Base-by-base conservation (phyloP, 2,329 filamentous ascomycete genomes). In the Diplodia intermedia region DNA sequence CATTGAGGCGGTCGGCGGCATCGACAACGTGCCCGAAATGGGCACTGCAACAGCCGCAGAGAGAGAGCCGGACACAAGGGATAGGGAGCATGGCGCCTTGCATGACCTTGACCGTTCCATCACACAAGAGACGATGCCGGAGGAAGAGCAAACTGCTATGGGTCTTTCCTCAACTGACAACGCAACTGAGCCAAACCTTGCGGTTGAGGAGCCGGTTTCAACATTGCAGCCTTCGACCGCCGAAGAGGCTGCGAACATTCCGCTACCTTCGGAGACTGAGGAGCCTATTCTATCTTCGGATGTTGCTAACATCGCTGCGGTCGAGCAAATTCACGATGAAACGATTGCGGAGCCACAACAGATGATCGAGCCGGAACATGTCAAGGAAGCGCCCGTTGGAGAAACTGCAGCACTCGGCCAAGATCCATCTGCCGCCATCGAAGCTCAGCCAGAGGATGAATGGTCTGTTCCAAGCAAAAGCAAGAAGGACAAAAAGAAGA, bases 401-500 rank as follows among this genome's bases (percentile, higher is more conserved):
- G 53, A 55, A 36, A 33, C 7, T 8, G 15, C 15, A 5, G 15
- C 18, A 12, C 53, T 31, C 3, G 29, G 31, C 18, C 53, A 55
- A 36, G 53, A 55, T 20, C 9, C 57, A 3, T 36, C 43, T 26
- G 8, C 57, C 12, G 15, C 26, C n/a, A n/a, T n/a, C 6, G 43
- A 62, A 40, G 62, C 38, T 29, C 62, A 54, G 23, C 49, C 62
- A 11, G 68, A 40, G 4, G 70, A 74, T 33, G 69, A 71, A 18
- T 69, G 70, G 12, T n/a, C 67, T 14, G 54, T 66, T 26, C 29
- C 60, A 38, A 65, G 68, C 11, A 66, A 71, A 11, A 77, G 75
- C 62, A 69, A 69, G n/a, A 77, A 76, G 69, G 76, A 69, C 18
- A 76, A 76, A 69, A 77, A 76, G 67, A 71, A 68, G 18, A 77